Evolutionary conservation across 768 basidiomycete species (phyloP), one percentile per base, ranked within the genome.

Genomic region (Gloeostereum incarnatum): DNA sequence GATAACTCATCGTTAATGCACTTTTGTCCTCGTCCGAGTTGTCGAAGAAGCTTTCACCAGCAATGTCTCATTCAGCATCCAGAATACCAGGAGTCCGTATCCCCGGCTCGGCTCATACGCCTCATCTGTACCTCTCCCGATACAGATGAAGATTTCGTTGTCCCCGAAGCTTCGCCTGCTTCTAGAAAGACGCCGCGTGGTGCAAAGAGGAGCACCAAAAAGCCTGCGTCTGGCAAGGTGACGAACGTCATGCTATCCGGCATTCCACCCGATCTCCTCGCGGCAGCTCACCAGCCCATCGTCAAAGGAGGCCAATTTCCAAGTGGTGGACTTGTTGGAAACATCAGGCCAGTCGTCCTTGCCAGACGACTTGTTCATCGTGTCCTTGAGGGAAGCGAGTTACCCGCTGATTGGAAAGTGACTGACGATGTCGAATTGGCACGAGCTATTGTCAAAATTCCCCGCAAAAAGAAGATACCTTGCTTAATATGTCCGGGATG

Each of bases 21-120:
- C 38, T 75, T 75, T 38, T 81, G 78, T 46, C 74, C 76, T 0
- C 66, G 70, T 0, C 71, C 68, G 0, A 38, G 45, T 0, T 81
- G 78, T 43, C 52, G 62, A 8, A 60, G 49, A 3, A 64, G 58
- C 6, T 78, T 66, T 42, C 78, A 81, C 47, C 58, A 62, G 8
- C 17, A 45, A 0, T 81, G 78, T 41, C 52, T 80, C 3, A 14
- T 60, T 8, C 47, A 46, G 9, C 31, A 40, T n/a, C n/a, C n/a
- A 3, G 56, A 53, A 1, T 56, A 49, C 31, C 52, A n/a, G 51
- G 59, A 41, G 46, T 18, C 30, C 1, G 38, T 32, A 26, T 16
- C 38, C n/a, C 36, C 41, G 17, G 34, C 44, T 5, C 52, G 56
- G 1, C 35, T 44, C 0, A 45, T 54, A 3, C 54, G 55, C 6